Conservation (phyloP, 2,329 filamentous ascomycete species). For the Ophiocordyceps robertsii region DNA sequence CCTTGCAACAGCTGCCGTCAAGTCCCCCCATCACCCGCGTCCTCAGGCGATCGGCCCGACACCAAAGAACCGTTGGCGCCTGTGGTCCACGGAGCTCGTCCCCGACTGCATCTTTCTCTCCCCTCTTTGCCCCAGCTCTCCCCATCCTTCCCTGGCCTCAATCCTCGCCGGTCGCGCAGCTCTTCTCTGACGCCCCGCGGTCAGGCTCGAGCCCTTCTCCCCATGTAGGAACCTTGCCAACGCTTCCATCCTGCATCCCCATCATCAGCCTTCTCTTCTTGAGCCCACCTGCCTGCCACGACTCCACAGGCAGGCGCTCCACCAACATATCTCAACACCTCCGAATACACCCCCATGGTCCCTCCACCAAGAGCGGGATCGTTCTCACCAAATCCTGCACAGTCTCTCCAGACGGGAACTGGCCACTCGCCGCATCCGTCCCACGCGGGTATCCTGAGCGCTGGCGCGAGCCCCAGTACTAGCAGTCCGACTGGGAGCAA, state of each 20-base stretch:
- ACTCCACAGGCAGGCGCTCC: conserved; percentile 22
- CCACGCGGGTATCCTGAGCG: conserved; percentile 42
- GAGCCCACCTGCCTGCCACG: conserved; percentile 20
- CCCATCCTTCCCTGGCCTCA: background rate
- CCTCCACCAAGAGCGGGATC: conserved; percentile 49
- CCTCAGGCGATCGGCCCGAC: conserved; percentile 2
- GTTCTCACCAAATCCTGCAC: conserved; percentile 48
- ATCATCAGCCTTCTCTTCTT: conserved; percentile 9
- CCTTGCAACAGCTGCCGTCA: background rate
- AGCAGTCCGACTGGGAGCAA: conserved; percentile 48
- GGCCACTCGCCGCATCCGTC: conserved; percentile 44
- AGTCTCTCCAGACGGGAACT: conserved; percentile 41
- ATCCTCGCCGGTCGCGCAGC: background rate
- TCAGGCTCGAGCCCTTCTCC: conserved; percentile 4
- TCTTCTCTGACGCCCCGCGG: background rate
- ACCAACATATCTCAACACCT: conserved; percentile 15
- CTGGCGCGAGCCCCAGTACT: conserved; percentile 47
- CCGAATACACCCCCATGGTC: conserved; percentile 38
- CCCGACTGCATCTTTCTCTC: conserved; percentile 1
- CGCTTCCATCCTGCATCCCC: conserved; percentile 13
- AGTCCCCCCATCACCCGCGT: background rate
- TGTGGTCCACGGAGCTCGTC: conserved; percentile 2
- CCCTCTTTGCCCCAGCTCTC: background rate
- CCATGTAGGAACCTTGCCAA: conserved; percentile 21
- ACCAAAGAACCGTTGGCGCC: background rate